A percentile compares a stretch with the other conserved stretches of the same genome.
Evolutionary conservation across 179 eudicot species (phyloP).

Genomic region (Corrigiola litoralis): DNA sequence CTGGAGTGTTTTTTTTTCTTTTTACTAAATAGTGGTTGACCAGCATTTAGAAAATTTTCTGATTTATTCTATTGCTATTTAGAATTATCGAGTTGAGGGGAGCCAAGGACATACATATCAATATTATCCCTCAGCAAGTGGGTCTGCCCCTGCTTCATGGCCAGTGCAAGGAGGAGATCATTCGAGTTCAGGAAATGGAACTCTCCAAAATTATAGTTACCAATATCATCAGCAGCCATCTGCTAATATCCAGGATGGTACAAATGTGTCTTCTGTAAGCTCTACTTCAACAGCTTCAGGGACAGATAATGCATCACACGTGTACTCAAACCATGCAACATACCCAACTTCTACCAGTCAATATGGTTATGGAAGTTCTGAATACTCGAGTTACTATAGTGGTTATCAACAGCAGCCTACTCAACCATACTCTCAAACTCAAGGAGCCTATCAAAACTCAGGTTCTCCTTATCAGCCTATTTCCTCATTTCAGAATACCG

Average conservation of each 20-base stretch:
- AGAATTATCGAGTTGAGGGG: conserved; percentile 44
- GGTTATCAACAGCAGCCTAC: conserved; percentile 77
- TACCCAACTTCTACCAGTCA: conserved; percentile 52
- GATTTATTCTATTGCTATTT: conserved; percentile 5
- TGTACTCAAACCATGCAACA: conserved; percentile 53
- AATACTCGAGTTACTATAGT: conserved; percentile 72
- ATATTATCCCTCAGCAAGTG: conserved; percentile 46
- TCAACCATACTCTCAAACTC: conserved; percentile 69
- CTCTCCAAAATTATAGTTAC: conserved; percentile 41
- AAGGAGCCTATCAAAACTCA: conserved; percentile 93
- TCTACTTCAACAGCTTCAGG: conserved; percentile 52
- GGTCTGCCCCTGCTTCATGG: conserved; percentile 45
- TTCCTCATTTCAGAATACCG: conserved; percentile 99
- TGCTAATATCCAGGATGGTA: conserved; percentile 44
- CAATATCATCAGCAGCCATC: conserved; percentile 46
- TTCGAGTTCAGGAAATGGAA: conserved; percentile 40
- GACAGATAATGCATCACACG: conserved; percentile 51
- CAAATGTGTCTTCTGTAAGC: conserved; percentile 39
- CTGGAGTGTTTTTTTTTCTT: not conserved
- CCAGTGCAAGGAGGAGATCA: conserved; percentile 35
- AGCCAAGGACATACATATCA: conserved; percentile 53
- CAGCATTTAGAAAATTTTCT: not conserved
- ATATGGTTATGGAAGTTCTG: conserved; percentile 61
- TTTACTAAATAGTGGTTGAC: no score
- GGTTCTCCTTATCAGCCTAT: conserved; percentile 99